Evolutionary conservation across 441 rosid species (phyloP), one percentile per base, ranked within the genome.

Genomic region (Adansonia grandidieri): DNA sequence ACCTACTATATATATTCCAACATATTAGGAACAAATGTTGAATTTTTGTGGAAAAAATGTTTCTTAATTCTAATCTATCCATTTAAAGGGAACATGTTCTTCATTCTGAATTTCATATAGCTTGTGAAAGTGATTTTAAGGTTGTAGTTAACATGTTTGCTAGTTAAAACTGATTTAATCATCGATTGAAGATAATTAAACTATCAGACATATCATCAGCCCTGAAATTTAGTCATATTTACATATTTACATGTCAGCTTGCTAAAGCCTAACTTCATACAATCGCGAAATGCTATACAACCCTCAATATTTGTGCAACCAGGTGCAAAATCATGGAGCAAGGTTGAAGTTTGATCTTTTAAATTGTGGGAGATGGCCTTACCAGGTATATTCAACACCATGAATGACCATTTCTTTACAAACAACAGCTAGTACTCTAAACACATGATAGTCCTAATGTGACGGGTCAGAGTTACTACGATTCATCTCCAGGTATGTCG

Each of bases 401-500:
- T 14, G 45, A 63, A 63, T 32, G 67, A 0, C 64, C 61, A 2
- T 45, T 75, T 28, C 68, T 66, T 22, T 63, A 10, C 70, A 24
- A 32, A 74, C 69, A n/a, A 84, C 44, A 44, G 40, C 70, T 2
- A 84, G 80, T 14, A 81, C 51, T 5, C 47, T 53, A 19, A 81
- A 77, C 6, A 79, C 80, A 47, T 73, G 77, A 37, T 37, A 65
- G 67, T 67, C 66, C 60, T 9, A 28, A 15, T 65, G 32, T 9
- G 66, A 20, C 2, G 71, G 75, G 48, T 56, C 32, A 19, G 45
- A 14, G n/a, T 50, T n/a, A 9, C 28, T n/a, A 51, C 17, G 54
- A 42, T 60, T 48, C 74, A 78, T 76, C 69, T 80, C 87, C 0
- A 84, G 82, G 67, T 68, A 76, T 40, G 40, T 65, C 19, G 7